Evolutionary conservation across 2,329 filamentous ascomycete species (phyloP), one percentile per base, ranked within the genome.

Genomic region (Davidsoniella neocaledoniae): DNA sequence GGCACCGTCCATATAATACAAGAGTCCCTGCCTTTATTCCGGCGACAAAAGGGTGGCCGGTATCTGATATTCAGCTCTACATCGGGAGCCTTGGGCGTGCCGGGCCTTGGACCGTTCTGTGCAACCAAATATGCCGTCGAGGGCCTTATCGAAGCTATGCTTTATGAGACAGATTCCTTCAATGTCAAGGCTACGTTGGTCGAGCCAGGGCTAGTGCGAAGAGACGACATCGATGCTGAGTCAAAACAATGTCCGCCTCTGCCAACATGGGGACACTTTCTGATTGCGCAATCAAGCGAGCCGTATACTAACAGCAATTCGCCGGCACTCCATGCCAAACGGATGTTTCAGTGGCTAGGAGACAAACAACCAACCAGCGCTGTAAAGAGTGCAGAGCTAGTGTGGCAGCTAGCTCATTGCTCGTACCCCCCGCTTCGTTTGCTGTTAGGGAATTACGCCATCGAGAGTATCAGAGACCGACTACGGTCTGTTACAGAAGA

Each of bases 91-190:
- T 73, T 95, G n/a, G 91, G 90, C 2, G 86, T 96, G 0, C 91
- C 91, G 0, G 91, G 91, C 0, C 66, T 96, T 5, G 90, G 90
- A 0, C 90, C 90, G 0, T 96, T 94, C 61, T 96, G 90, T 64
- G 91, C 91, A 1, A 94, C 87, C 14, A 98, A 96, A 63, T 96
- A 95, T 64, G 91, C 91, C 0, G 86, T 94, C 3, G 91, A 98
- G 62, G 91, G 90, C 0, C 69, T 98, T 49, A 87, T 96, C 57
- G 91, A 98, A 64, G 88, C 86, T 14, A 90, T 98, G 84, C 73
- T 95, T 14, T 96, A 96, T 64, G 91, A 98, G 62, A 81, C 94
- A 37, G 88, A 95, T 56, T 65, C 69, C 0, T 95, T 94, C 66
- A 90, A 91, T 61, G 83, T 96, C 63, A 94, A 93, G 64, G 86